Base-by-base conservation (phyloP, 345 rosid species). In the Linum usitatissimum region DNA sequence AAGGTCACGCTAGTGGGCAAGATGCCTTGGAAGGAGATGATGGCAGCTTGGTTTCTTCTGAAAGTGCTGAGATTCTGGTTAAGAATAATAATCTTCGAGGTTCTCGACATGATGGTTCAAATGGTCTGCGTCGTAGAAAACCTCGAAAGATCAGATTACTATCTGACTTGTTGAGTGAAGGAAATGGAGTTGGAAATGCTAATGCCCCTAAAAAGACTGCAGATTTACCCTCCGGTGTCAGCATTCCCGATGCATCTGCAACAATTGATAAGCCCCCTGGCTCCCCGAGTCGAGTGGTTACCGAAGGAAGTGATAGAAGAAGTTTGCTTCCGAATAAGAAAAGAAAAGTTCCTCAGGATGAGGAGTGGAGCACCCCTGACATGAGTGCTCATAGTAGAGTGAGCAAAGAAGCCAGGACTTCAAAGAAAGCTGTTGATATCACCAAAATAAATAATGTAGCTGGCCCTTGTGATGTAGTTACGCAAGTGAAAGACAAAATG, bases 81-180 rank as follows among this genome's bases (percentile, higher is more conserved):
- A 76, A 71, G 48, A 64, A 66, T 45, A 15, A 40, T 57, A 61
- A 57, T 40, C 64, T 66, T 36, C 64, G 57, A 42, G 69, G 63
- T 66, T 57, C 57, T 68, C 62, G 62, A 40, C 69, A 34, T 58
- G 79, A 72, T 69, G 71, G 65, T 51, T 68, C 70, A n/a, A 61
- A 73, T 59, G 73, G 84, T 65, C 62, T 65, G 68, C 86, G 72
- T 70, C 86, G 84, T 17, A 84, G 79, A 59, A 87, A 79, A 84
- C 45, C 78, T 59, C 80, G 81, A 53, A 93, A 87, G 74, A 71
- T 84, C 65, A 87, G 91, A 65, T 75, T 80, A 67, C 75, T 93
- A 39, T 83, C 86, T n/a, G 99, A 93, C 36, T 77, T 93, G 75
- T 62, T 89, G 76, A 68, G 78, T 70, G 71, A 74, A 34, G 38